Percentiles rank a stretch among this genome's conserved stretches.
Evolutionary conservation across 805 yeast species (phyloP).

Genomic region (Sugiyamaella smithiae): DNA sequence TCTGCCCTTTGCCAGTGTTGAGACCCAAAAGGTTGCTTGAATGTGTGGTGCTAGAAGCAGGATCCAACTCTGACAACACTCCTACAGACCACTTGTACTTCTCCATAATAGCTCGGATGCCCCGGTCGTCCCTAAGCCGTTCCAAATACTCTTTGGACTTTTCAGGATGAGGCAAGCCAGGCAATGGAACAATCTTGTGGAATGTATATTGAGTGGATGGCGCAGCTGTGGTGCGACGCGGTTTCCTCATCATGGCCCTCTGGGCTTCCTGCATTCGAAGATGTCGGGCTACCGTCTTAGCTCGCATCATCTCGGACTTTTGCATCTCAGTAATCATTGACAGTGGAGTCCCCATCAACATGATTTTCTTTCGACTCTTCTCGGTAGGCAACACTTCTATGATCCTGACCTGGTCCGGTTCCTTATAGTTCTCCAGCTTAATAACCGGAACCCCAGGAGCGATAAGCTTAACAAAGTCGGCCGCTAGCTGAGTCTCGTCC

Average conservation of each 20-base stretch:
- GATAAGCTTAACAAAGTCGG: conserved; percentile 32
- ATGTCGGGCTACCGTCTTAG: conserved; percentile 1
- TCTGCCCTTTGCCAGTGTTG: conserved; percentile 35
- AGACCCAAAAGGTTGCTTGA: conserved; percentile 32
- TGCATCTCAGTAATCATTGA: conserved; percentile 26
- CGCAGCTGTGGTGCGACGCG: conserved; percentile 10
- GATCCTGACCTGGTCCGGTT: conserved; percentile 19
- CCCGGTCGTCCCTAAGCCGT: conserved; percentile 34
- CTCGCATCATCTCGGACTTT: conserved; percentile 20
- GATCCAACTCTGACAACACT: conserved; percentile 38
- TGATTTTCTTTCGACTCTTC: conserved; percentile 23
- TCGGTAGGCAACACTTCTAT: conserved; percentile 16
- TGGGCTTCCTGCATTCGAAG: conserved; percentile 15
- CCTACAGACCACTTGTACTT: conserved; percentile 37
- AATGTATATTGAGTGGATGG: conserved; percentile 31
- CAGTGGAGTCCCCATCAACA: conserved; percentile 33
- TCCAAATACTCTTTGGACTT: conserved; percentile 31
- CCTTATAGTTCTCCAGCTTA: conserved; percentile 16
- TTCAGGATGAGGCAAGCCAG: conserved; percentile 32
- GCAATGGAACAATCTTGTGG: conserved; percentile 31
- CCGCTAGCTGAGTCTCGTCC: conserved; percentile 29
- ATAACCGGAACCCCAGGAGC: conserved; percentile 30
- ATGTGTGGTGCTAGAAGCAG: conserved; percentile 35
- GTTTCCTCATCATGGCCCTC: conserved; percentile 10
- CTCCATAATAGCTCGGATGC: conserved; percentile 36